Conservation (phyloP, 768 basidiomycete genomes). For the Naematelia aurantialba region DNA sequence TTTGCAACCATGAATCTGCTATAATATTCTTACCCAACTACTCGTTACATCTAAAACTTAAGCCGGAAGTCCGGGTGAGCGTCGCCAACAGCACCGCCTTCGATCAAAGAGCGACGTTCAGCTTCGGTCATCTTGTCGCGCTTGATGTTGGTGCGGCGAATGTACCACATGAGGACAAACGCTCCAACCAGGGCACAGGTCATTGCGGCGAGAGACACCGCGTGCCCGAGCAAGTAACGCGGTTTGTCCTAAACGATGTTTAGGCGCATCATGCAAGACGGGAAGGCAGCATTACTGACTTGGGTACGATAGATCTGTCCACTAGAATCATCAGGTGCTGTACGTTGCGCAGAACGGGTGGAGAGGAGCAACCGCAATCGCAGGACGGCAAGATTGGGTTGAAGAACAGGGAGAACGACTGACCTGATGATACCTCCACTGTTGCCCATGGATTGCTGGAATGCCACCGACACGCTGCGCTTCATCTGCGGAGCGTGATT, state of each 20-base stretch:
- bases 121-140: constrained; percentile 1
- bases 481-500: constrained; percentile 3
- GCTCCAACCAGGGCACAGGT: neutral
- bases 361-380: no score
- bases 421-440: neutral
- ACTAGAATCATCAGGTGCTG: neutral
- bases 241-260: neutral
- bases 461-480: neutral
- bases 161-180: neutral
- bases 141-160: neutral
- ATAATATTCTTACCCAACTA: no score
- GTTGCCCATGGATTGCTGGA: constrained; percentile 3
- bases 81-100: constrained; percentile 4
- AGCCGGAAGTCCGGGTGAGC: constrained; percentile 9
- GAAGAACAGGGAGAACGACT: neutral
- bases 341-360: no score
- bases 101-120: constrained; percentile 1
- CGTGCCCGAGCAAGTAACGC: neutral
- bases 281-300: neutral
- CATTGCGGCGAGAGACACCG: neutral
- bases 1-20: no score
- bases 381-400: no score
- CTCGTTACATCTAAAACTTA: no score
- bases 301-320: neutral
- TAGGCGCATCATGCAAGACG: neutral